Evolutionary conservation across 2,329 filamentous ascomycete genomes (phyloP), one percentile per base, ranked within the genome.

Genomic region (Pyrenophora tritici-repentis): DNA sequence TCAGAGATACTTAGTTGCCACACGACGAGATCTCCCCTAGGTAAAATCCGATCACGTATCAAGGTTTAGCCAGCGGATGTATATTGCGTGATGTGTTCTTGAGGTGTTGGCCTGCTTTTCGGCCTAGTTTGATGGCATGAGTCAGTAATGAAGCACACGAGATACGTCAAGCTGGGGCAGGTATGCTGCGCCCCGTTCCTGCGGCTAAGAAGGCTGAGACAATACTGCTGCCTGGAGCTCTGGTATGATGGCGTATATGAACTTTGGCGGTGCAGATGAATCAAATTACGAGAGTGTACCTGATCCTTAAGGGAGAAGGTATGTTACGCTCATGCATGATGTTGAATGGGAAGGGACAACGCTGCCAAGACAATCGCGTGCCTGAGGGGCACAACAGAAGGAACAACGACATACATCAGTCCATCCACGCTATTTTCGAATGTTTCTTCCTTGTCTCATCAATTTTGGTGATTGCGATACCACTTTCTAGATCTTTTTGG

Each of bases 351-450:
- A 56, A 50, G 44, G 47, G 52, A 40, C 33, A 41, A 39, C 42
- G 41, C 43, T 37, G 46, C 46, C 50, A 47, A 42, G 40, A 38
- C 16, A 46, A 59, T 53, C 34, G 61, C 61, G 54, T 64, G 63
- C 52, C 57, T 57, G 45, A 60, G 56, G 47, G 52, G 46, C 37
- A 45, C 52, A 50, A 58, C 35, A 53, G 45, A 69, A 63, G 47
- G 55, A 62, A 62, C 63, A 62, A 34, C 53, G 58, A 71, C 67
- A 57, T 72, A 72, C 68, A 72, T 68, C 62, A 66, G 62, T 62
- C 55, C 66, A 62, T 62, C 55, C 66, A 62, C 62, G 45, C 50
- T 56, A 38, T 59, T 49, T 54, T 57, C 58, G 52, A 50, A 51
- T 45, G 6, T 46, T 43, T 39, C 24, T 52, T 47, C 51, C 50